Evolutionary conservation across 108 stramenopile species (phyloP), one percentile per base, ranked within the genome.

Genomic region (Epipyxis sp.): DNA sequence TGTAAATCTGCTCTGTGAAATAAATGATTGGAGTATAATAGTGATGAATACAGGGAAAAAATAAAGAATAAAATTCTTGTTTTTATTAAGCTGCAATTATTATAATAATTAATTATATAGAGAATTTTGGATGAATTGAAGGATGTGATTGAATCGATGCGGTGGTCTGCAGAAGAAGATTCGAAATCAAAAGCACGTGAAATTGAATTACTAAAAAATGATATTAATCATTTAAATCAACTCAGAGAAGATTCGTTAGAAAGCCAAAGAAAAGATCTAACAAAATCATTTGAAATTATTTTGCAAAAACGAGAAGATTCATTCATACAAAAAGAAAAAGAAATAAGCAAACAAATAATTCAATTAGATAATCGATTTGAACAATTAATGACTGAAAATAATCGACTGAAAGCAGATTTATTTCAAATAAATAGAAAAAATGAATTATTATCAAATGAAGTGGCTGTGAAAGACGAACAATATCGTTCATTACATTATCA

Each of bases 91-190:
- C n/a, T n/a, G n/a, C n/a, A n/a, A n/a, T n/a, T n/a, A n/a, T n/a
- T n/a, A n/a, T n/a, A n/a, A n/a, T n/a, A n/a, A n/a, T n/a, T n/a
- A n/a, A n/a, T n/a, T n/a, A n/a, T n/a, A 13, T 42, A 74, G 71
- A 46, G 50, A 74, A 39, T 74, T 20, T 25, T 74, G 27, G n/a
- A 27, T 27, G 71, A 74, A 39, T 27, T 37, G 29, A 3, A 39
- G 6, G 34, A 27, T 39, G 71, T 54, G 13, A 74, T 74, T 42
- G 71, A 74, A 39, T 46, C 71, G 10, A 74, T 74, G 50, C 71
- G 34, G 43, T 74, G 71, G 71, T 30, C n/a, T 32, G 13, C 6
- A 6, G 71, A 46, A 6, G 71, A 74, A 32, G 71, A 74, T 25
- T 6, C 43, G 13, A 27, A 42, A 27, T 42, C 27, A 3, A 74